These are phyloP conservation scores for Picochlorum sp. DNA, from an alignment of 139 green algal genomes.

Conservation along the genomic window DNA sequence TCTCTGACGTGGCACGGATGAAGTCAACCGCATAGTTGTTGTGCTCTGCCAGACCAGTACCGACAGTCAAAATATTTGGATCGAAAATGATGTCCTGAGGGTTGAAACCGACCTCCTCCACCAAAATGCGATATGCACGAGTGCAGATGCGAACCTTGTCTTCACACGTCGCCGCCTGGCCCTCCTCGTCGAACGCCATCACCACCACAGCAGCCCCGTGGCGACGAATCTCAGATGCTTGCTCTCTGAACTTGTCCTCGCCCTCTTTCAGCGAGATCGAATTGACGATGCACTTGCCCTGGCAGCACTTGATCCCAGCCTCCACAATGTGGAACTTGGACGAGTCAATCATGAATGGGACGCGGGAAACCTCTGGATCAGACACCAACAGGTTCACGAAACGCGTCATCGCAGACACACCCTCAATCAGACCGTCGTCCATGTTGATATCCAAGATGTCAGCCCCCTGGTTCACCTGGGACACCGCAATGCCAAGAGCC, in stretches of 20 bases:
- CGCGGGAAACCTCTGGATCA: too few relatives aligned
- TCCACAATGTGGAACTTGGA: slow-evolving; percentile 73
- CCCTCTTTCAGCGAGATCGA: slow-evolving; percentile 97
- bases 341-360: too few relatives aligned
- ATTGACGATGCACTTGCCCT: slow-evolving; percentile 98
- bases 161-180: slow-evolving; percentile 58
- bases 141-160: slow-evolving; percentile 91
- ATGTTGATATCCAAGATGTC: too few relatives aligned
- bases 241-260: slow-evolving; percentile 81
- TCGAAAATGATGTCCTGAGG: slow-evolving; percentile 98
- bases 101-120: slow-evolving; percentile 91
- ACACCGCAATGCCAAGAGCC: slow-evolving; percentile 42
- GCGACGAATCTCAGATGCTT: slow-evolving; percentile 69
- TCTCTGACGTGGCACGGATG: slow-evolving; percentile 81
- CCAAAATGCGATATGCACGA: slow-evolving; percentile 88
- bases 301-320: slow-evolving; percentile 89
- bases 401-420: too few relatives aligned
- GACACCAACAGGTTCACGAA: too few relatives aligned
- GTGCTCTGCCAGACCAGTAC: slow-evolving; percentile 93
- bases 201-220: slow-evolving; percentile 94
- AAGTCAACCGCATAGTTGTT: slow-evolving; percentile 99
- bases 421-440: too few relatives aligned
- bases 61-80: slow-evolving; percentile 98
- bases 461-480: slow-evolving; percentile 3
- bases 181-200: slow-evolving; percentile 98